These are phyloP conservation scores for Aspergillaceae sp. DNA, from an alignment of 2,329 filamentous ascomycete species.

Conservation along the genomic window DNA sequence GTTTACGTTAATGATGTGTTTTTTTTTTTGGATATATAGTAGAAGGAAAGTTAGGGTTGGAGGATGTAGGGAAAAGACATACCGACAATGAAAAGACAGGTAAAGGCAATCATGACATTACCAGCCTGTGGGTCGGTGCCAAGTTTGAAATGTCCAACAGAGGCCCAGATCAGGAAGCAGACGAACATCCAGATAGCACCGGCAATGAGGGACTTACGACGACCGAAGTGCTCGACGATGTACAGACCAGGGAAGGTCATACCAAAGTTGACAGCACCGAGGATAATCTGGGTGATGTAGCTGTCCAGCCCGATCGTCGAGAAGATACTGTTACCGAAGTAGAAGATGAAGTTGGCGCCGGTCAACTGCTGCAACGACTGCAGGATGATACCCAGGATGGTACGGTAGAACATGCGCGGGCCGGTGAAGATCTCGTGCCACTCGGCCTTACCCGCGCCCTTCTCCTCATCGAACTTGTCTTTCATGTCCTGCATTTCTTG, in stretches of 20 bases:
- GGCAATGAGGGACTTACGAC: slow-evolving; percentile 58
- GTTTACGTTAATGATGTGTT: not conserved
- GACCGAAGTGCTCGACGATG: slow-evolving; percentile 61
- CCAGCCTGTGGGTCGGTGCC: slow-evolving; percentile 44
- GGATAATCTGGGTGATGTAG: slow-evolving; percentile 59
- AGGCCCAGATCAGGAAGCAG: slow-evolving; percentile 55
- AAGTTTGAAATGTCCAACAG: slow-evolving; percentile 45
- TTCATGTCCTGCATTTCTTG: slow-evolving; percentile 52
- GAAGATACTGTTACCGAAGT: slow-evolving; percentile 55
- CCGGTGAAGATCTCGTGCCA: slow-evolving; percentile 41
- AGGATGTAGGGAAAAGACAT: not conserved
- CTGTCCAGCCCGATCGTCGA: slow-evolving; percentile 56
- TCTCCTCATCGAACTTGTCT: slow-evolving; percentile 50
- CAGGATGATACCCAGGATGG: slow-evolving; percentile 36
- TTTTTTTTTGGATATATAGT: not conserved
- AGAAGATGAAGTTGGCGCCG: slow-evolving; percentile 45
- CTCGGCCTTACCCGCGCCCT: slow-evolving; percentile 30
- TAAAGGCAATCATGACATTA: slow-evolving; percentile 61
- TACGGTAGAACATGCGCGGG: slow-evolving; percentile 41
- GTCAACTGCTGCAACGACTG: slow-evolving; percentile 43
- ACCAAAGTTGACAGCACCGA: slow-evolving; percentile 59
- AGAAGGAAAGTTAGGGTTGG: not conserved
- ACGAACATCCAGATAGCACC: slow-evolving; percentile 60
- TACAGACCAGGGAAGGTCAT: slow-evolving; percentile 61
- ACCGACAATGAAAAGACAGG: slow-evolving; percentile 63